Base-by-base conservation (phyloP, 2,329 filamentous ascomycete genomes). In the Orbilia quercus region DNA sequence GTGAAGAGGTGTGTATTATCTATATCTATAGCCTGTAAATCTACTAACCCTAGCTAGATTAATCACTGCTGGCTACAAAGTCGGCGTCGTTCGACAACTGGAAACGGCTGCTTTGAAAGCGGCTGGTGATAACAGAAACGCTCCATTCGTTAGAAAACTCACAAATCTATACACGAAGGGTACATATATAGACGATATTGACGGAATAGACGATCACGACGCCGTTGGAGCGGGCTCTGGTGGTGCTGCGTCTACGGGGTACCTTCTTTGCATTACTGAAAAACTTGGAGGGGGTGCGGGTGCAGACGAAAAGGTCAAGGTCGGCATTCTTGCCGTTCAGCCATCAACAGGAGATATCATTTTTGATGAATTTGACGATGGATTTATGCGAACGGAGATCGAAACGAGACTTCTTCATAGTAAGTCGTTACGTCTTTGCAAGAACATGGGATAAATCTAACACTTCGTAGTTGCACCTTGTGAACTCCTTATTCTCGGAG, bases 91-190 rank as follows among this genome's bases (percentile, higher is more conserved):
- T 7, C 86, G 94, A 25, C 95, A 99, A 81, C 84, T 96, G 25
- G 95, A 99, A 81, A 99, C 95, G 0, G 95, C 95, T 1, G 95
- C 95, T 0, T 83, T 99, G 73, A 99, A 99, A 80, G 96, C 96
- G 75, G 95, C 88, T 0, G 94, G 95, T 47, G 92, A 96, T 79
- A 99, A 98, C 80, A 88, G 91, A 67, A 97, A 96, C 79, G 87
- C 92, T 0, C 93, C 95, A 0, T 99, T 99, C 77, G 87, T 92
- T 38, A 88, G 95, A 36, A 95, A 96, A 78, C 87, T 99, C 78
- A 98, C 95, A 14, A 97, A 96, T 79, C 85, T 99, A 5, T 99
- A 99, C 81, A 99, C 95, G 7, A 99, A 98, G 80, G 95, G 93
- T 45, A 99, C 95, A 1, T 99, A 98, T 77, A 90, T 99, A 65